Conservation (phyloP, 108 stramenopile genomes). For the Aurantiochytrium sp. region DNA sequence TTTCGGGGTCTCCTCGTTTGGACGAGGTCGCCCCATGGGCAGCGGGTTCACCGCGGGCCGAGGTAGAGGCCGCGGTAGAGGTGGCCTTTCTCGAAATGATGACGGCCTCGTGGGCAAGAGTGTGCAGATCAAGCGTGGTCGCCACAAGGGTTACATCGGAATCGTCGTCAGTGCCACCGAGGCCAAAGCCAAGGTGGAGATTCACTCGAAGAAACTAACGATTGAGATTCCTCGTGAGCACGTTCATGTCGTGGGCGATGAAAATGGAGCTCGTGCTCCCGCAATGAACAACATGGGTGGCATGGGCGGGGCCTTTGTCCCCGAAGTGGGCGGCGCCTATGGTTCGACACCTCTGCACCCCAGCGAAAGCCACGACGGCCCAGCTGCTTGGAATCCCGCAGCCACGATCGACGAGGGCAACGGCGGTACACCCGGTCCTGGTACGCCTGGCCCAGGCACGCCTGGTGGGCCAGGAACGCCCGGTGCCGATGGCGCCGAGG, state of each 20-base stretch:
- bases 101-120: conserved; percentile 6
- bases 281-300: background rate
- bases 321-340: background rate
- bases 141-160: conserved; percentile 28
- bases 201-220: conserved; percentile 33
- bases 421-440: conserved; percentile 7
- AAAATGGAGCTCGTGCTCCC: conserved; percentile 11
- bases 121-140: conserved; percentile 19
- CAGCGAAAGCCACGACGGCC: background rate
- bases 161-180: conserved; percentile 33
- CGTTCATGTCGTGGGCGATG: conserved; percentile 31
- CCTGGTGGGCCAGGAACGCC: background rate
- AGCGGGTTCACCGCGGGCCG: background rate
- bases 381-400: background rate
- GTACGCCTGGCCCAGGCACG: background rate
- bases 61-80: conserved; percentile 21
- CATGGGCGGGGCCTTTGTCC: background rate
- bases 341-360: background rate
- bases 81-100: background rate
- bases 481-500: background rate
- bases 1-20: background rate
- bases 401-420: background rate
- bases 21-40: background rate
- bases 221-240: background rate
- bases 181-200: conserved; percentile 36